Evolutionary conservation across 306 rosid genomes (phyloP).

Genomic region (Vigna mungo): DNA sequence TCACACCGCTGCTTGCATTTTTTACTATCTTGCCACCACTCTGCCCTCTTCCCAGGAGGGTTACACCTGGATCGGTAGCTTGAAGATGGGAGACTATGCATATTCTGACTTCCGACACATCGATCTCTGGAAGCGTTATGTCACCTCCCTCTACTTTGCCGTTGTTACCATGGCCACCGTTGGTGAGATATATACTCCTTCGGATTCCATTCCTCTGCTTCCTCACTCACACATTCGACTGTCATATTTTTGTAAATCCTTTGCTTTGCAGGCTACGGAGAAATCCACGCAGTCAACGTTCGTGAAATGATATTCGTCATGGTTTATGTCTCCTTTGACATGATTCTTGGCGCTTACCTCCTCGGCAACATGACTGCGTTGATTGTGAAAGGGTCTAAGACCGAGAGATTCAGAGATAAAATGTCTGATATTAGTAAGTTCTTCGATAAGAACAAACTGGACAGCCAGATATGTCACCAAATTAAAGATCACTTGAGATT

Average conservation of each 20-base stretch:
- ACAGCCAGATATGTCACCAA: slow-evolving; percentile 44
- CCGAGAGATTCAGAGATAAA: slow-evolving; percentile 71
- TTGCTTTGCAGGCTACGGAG: slow-evolving; percentile 67
- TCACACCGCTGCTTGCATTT: slow-evolving; percentile 72
- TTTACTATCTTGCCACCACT: slow-evolving; percentile 77
- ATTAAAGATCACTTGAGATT: no score
- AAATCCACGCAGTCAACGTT: slow-evolving; percentile 68
- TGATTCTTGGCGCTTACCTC: slow-evolving; percentile 75
- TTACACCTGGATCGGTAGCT: slow-evolving; percentile 79
- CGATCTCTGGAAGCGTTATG: slow-evolving; percentile 68
- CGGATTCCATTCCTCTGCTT: no score
- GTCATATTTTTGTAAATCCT: no score
- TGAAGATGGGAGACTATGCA: slow-evolving; percentile 65
- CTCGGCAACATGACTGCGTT: slow-evolving; percentile 73
- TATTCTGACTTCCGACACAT: slow-evolving; percentile 65
- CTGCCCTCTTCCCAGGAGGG: slow-evolving; percentile 56
- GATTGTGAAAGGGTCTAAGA: slow-evolving; percentile 72
- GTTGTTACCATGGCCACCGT: slow-evolving; percentile 78
- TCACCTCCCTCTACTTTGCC: slow-evolving; percentile 72
- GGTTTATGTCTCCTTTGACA: slow-evolving; percentile 71
- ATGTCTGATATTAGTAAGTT: slow-evolving; percentile 63
- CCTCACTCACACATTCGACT: no score
- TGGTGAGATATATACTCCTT: slow-evolving; percentile 37
- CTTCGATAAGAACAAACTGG: slow-evolving; percentile 56
- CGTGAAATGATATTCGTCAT: slow-evolving; percentile 81